Evolutionary conservation across 1,139 yeast species (phyloP).

Genomic region (Suhomyces coccinellae): DNA sequence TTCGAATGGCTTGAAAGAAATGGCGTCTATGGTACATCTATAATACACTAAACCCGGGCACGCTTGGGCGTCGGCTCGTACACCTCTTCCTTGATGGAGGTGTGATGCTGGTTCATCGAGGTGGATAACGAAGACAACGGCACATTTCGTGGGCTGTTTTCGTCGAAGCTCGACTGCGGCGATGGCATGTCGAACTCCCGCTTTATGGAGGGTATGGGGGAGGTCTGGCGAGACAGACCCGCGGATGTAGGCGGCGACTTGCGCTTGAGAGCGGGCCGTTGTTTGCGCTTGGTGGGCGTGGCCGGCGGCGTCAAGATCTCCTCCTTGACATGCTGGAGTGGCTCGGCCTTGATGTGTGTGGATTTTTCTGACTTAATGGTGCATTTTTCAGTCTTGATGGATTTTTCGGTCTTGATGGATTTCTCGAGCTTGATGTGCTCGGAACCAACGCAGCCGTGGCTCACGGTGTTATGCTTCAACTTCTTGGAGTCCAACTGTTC

Average conservation of each 20-base stretch:
- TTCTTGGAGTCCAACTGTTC: slow-evolving; percentile 49
- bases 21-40: slow-evolving; percentile 1
- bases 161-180: slow-evolving; percentile 22
- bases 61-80: slow-evolving; percentile 7
- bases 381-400: slow-evolving; percentile 15
- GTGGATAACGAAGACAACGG: slow-evolving; percentile 6
- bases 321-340: slow-evolving; percentile 6
- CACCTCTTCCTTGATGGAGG: not conserved
- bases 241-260: not conserved
- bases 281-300: slow-evolving; percentile 29
- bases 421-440: slow-evolving; percentile 11
- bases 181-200: slow-evolving; percentile 19
- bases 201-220: slow-evolving; percentile 4
- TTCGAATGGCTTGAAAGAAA: too few relatives aligned
- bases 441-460: slow-evolving; percentile 4
- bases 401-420: slow-evolving; percentile 5
- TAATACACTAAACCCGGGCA: slow-evolving; percentile 4
- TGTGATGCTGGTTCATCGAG: slow-evolving; percentile 8
- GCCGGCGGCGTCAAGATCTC: slow-evolving; percentile 30
- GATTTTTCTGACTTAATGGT: slow-evolving; percentile 6
- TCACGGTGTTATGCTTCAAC: slow-evolving; percentile 25
- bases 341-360: not conserved
- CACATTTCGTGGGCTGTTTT: not conserved
- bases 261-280: slow-evolving; percentile 17
- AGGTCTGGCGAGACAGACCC: not conserved